Base-by-base conservation (phyloP, 352 stramenopile genomes). In the Phytophthora litchii region DNA sequence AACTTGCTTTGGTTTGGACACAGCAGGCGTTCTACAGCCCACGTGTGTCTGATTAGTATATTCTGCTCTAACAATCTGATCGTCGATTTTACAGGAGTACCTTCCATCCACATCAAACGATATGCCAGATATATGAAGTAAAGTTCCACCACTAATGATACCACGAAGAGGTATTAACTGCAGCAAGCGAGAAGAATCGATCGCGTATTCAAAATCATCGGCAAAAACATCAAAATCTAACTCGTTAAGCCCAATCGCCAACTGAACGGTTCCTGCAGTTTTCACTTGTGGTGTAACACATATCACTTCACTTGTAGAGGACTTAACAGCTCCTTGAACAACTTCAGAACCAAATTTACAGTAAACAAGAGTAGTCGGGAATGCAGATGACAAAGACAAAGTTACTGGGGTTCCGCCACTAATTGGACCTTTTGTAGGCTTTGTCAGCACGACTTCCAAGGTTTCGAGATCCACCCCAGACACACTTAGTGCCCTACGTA, bases 21-120 rank as follows among this genome's bases (percentile, higher is more conserved):
- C 57, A 4, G 60, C 31, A 7, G 86, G 86, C 2, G 84, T 78
- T 9, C 80, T 72, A 38, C 86, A 94, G 3, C 64, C 55, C 3
- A 95, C 25, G 17, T 89, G 77, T 0, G 77, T 90, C 8, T 47
- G 4, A 23, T 88, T 92, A 8, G 73, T 61, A 21, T 72, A 72
- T 54, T 86, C 80, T 11, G 80, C 72, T 9, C 11, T 21, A 0
- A 86, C 76, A 10, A 85, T 16, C 34, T 65, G 53, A 6, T 51
- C 58, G 4, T 69, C 82, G 46, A 95, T 90, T 14, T 60, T 67
- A 55, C 86, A 95, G 8, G 48, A 62, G 47, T 89, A 88, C 6
- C 40, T 38, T 4, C 31, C 52, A 14, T 68, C 48, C 0, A 57
- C 6, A 35, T 54, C 59, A 37, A 90, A 83, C 1, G 34, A 7